Conservation (phyloP, 169 alveolate genomes). For the Eimeria brunetti region DNA sequence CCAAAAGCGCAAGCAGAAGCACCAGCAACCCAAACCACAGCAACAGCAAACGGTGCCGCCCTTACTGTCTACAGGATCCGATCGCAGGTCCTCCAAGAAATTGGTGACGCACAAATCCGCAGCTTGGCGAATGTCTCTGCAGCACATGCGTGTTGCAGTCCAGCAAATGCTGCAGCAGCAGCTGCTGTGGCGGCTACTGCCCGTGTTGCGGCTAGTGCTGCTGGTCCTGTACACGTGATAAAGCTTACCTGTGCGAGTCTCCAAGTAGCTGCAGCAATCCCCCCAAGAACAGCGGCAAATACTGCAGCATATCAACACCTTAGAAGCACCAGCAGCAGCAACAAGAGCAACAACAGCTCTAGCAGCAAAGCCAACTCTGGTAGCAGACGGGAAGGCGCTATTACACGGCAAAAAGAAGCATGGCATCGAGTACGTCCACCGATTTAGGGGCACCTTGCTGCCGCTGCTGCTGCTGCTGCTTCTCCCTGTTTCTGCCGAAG, state of each 20-base stretch:
- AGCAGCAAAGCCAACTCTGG: not conserved
- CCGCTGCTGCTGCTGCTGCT: slow-evolving; percentile 30
- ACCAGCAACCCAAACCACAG: slow-evolving; percentile 19
- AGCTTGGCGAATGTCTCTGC: slow-evolving; percentile 82
- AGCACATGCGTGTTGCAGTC: not conserved
- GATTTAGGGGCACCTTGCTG: not conserved
- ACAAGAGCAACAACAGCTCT: slow-evolving; percentile 14
- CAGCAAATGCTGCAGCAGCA: not conserved
- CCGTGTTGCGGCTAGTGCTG: slow-evolving; percentile 1
- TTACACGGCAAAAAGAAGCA: not conserved
- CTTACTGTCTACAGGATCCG: slow-evolving; percentile 40
- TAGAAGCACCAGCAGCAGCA: not conserved
- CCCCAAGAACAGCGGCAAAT: slow-evolving; percentile 80
- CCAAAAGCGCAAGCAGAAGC: not conserved
- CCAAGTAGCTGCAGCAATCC: slow-evolving; percentile 78
- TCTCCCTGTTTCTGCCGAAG: not conserved
- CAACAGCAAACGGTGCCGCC: not conserved
- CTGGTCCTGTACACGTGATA: not conserved
- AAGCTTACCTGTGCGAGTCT: slow-evolving; percentile 66
- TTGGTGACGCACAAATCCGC: slow-evolving; percentile 80
- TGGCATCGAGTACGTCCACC: not conserved
- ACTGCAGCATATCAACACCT: slow-evolving; percentile 71
- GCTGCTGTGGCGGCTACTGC: slow-evolving; percentile 29
- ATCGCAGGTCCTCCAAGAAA: slow-evolving; percentile 67
- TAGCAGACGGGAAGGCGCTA: not conserved